phyloP scores from a whole-genome alignment of 1,139 yeast genomes.

The Geotrichum bryndzae region DNA sequence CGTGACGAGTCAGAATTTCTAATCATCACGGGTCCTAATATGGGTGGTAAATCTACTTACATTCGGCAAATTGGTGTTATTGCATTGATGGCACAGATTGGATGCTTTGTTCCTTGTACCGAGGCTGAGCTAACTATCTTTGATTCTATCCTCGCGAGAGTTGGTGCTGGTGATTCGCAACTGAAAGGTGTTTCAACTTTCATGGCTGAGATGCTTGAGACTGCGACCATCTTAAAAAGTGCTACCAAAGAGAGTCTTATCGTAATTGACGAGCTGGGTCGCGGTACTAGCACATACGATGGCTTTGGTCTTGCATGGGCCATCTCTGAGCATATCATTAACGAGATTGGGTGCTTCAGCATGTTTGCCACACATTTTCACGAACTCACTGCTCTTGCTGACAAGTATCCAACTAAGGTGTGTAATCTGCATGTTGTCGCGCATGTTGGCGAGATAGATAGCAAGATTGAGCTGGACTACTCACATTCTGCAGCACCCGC shows the following conservation, averaged over 20 bases:
- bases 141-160: conserved; percentile 89
- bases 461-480: conserved; percentile 25
- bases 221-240: conserved; percentile 81
- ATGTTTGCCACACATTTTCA: conserved; percentile 97
- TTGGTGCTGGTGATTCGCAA: conserved; percentile 98
- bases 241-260: conserved; percentile 81
- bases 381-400: conserved; percentile 76
- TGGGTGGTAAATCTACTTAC: conserved; percentile 98
- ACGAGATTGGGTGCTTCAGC: conserved; percentile 66
- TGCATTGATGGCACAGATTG: conserved; percentile 84
- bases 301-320: conserved; percentile 98
- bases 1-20: conserved; percentile 56
- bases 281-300: conserved; percentile 96
- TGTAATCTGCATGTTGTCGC: conserved; percentile 91
- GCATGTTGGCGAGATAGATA: conserved; percentile 52
- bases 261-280: conserved; percentile 89
- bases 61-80: conserved; percentile 89
- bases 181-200: conserved; percentile 93
- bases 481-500: conserved; percentile 9
- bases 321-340: conserved; percentile 77
- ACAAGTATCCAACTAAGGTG: conserved; percentile 52
- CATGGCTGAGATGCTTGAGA: conserved; percentile 97
- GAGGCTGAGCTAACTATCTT: conserved; percentile 73
- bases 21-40: conserved; percentile 93
- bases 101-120: conserved; percentile 79